Conservation (phyloP, 148 eudicot species). For the Rhododendron ferrugineum region DNA sequence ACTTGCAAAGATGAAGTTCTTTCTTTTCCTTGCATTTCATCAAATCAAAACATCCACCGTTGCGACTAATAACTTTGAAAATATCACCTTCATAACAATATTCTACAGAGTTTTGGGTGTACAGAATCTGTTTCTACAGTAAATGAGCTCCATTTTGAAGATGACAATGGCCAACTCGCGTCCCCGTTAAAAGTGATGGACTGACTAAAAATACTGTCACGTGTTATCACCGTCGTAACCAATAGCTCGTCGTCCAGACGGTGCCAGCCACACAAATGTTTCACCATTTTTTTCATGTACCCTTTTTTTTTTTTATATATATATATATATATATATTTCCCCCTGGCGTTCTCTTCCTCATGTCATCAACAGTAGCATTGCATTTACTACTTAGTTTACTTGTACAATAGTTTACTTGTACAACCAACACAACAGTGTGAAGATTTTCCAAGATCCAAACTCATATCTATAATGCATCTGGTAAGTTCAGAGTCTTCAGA, state of each 20-base stretch:
- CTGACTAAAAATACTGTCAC: too few relatives aligned
- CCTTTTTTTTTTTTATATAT: neutral
- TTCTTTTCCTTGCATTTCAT: too few relatives aligned
- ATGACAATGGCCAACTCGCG: too few relatives aligned
- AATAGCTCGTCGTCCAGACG: neutral
- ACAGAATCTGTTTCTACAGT: too few relatives aligned
- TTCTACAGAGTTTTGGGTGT: too few relatives aligned
- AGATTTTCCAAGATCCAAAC: neutral
- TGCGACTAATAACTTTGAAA: too few relatives aligned
- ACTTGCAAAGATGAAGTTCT: too few relatives aligned
- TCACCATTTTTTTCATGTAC: neutral
- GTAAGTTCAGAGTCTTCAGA: neutral
- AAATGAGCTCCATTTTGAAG: too few relatives aligned
- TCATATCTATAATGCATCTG: neutral
- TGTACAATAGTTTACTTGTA: neutral
- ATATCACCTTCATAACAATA: too few relatives aligned
- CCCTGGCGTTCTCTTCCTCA: neutral
- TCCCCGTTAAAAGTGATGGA: too few relatives aligned
- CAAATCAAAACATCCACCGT: too few relatives aligned
- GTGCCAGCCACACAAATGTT: neutral
- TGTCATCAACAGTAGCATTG: neutral
- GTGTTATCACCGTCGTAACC: neutral
- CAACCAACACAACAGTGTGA: neutral
- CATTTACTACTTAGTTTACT: neutral
- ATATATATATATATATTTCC: too few relatives aligned